A percentile compares a stretch with the other conserved stretches of the same genome.
phyloP scores from a whole-genome alignment of 371 early-diverging fungal species.

The Rhizomucor pusillus region DNA sequence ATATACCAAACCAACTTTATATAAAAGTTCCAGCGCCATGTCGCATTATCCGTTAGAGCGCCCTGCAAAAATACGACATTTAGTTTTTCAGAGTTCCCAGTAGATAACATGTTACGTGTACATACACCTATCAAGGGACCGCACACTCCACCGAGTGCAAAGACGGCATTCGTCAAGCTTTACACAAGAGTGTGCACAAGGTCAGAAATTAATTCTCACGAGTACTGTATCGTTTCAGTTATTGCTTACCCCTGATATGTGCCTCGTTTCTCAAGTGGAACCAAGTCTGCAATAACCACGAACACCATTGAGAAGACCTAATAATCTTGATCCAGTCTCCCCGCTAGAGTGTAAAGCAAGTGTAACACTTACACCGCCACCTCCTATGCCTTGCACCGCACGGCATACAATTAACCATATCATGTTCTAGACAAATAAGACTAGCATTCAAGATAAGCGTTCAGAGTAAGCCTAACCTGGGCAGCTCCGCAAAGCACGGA shows the following conservation, averaged over 20 bases:
- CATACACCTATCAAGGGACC: conserved; percentile 45
- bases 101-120: background rate
- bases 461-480: background rate
- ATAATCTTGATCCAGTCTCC: background rate
- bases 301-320: conserved; percentile 29
- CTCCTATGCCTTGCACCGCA: conserved; percentile 60
- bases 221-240: background rate
- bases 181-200: background rate
- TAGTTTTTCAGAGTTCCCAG: background rate
- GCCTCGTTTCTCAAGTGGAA: conserved; percentile 51
- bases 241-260: conserved; percentile 49
- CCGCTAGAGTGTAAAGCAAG: no score
- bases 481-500: conserved; percentile 60
- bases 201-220: background rate
- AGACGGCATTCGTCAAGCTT: conserved; percentile 41
- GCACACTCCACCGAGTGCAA: conserved; percentile 38
- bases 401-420: conserved; percentile 52
- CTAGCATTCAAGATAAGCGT: background rate
- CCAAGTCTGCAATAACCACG: conserved; percentile 62
- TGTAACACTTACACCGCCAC: conserved; percentile 46
- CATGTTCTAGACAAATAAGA: background rate
- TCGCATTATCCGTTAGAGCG: conserved; percentile 35
- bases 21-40: conserved; percentile 52
- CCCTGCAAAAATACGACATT: conserved; percentile 21
- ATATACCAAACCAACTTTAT: conserved; percentile 35